phyloP scores from a whole-genome alignment of 2,329 filamentous ascomycete genomes.

The Xylaria sp. region DNA sequence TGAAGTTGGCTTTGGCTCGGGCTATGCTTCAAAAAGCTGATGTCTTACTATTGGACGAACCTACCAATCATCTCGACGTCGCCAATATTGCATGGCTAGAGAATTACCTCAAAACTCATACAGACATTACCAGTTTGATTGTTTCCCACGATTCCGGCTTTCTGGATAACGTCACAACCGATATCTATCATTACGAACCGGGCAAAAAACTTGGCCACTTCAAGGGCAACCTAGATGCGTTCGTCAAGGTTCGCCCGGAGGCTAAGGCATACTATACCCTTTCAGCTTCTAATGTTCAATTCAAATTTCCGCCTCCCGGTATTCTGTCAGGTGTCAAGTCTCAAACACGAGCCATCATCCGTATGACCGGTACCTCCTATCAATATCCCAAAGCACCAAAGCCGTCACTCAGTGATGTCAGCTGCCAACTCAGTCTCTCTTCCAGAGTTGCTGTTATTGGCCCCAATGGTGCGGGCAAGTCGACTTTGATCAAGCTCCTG shows the following conservation, averaged over 20 bases:
- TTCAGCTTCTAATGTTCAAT: conserved; percentile 86
- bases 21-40: conserved; percentile 98
- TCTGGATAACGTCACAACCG: conserved; percentile 95
- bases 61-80: conserved; percentile 98
- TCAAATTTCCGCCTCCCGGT: conserved; percentile 97
- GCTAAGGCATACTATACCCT: conserved; percentile 98
- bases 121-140: conserved; percentile 95
- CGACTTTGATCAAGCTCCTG: conserved; percentile 95
- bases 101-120: conserved; percentile 93
- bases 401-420: conserved; percentile 86
- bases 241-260: conserved; percentile 90
- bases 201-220: conserved; percentile 92
- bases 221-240: conserved; percentile 82
- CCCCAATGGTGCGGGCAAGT: conserved; percentile 97
- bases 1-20: conserved; percentile 96
- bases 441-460: conserved; percentile 97
- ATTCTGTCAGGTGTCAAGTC: conserved; percentile 97
- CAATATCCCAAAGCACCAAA: conserved; percentile 92
- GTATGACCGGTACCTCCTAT: conserved; percentile 91
- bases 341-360: conserved; percentile 89
- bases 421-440: conserved; percentile 87
- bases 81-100: conserved; percentile 96
- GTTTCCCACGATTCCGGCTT: conserved; percentile 99
- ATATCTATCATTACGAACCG: conserved; percentile 98
- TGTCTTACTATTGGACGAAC: conserved; percentile 95